These are phyloP conservation scores for Boletellus sp. DNA, from an alignment of 768 basidiomycete genomes.

Conservation along the genomic window DNA sequence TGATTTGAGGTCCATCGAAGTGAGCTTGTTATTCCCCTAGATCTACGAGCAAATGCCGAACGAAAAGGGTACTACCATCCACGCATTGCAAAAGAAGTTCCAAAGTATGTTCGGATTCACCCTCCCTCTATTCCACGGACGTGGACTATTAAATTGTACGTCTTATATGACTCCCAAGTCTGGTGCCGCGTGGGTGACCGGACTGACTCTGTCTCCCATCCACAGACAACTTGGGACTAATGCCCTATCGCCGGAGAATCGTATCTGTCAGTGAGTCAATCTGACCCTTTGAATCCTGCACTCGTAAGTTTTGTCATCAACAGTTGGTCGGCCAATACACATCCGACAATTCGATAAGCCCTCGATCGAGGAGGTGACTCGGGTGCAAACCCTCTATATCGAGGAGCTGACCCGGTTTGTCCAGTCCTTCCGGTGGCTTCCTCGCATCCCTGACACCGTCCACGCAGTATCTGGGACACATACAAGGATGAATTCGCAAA, in stretches of 20 bases:
- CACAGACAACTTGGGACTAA: conserved; percentile 87
- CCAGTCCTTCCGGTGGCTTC: neutral
- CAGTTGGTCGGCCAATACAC: conserved; percentile 88
- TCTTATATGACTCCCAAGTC: neutral
- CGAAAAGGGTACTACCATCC: conserved; percentile 84
- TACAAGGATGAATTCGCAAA: conserved; percentile 95
- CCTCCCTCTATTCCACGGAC: conserved; percentile 93
- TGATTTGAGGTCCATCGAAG: neutral
- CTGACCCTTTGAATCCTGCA: neutral
- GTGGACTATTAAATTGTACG: conserved; percentile 92
- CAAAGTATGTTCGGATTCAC: conserved; percentile 94
- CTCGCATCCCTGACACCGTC: conserved; percentile 3
- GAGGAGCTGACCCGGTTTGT: conserved; percentile 84
- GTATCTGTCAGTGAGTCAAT: conserved; percentile 87
- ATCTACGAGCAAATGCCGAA: conserved; percentile 98
- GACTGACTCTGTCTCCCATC: neutral
- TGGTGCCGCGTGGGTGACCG: too few species aligned
- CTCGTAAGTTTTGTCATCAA: neutral
- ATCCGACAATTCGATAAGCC: conserved; percentile 77
- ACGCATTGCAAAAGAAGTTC: conserved; percentile 85
- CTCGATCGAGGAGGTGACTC: conserved; percentile 71
- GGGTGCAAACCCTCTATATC: conserved; percentile 83
- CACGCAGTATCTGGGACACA: conserved; percentile 83
- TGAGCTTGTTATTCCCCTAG: conserved; percentile 37
- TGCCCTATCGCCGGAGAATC: conserved; percentile 94